Evolutionary conservation across 2,329 filamentous ascomycete species (phyloP).

Genomic region (Venturia aucupariae): DNA sequence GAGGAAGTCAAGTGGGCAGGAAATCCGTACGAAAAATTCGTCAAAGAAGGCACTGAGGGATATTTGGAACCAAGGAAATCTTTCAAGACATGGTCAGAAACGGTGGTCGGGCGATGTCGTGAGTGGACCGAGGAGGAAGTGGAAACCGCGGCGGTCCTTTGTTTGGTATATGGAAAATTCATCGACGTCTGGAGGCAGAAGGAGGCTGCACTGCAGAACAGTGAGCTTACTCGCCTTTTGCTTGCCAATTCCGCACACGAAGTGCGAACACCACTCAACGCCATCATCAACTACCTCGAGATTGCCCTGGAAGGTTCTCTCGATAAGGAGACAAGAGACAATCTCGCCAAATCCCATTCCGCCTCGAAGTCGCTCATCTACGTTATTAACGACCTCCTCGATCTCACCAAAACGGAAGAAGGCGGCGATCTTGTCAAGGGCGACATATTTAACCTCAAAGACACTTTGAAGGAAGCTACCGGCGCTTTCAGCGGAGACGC

Average conservation of each 20-base stretch:
- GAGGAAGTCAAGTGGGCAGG: constrained; percentile 78
- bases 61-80: constrained; percentile 71
- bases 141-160: constrained; percentile 80
- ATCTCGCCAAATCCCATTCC: constrained; percentile 74
- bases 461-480: constrained; percentile 67
- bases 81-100: constrained; percentile 76
- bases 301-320: constrained; percentile 76
- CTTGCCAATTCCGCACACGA: constrained; percentile 87
- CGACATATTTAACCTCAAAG: constrained; percentile 64
- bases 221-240: constrained; percentile 67
- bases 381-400: constrained; percentile 85
- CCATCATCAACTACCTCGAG: constrained; percentile 90
- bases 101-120: constrained; percentile 67
- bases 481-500: constrained; percentile 66
- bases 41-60: constrained; percentile 61
- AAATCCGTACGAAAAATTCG: constrained; percentile 72
- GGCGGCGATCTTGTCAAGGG: constrained; percentile 71
- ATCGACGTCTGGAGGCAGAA: constrained; percentile 92
- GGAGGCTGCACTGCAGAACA: constrained; percentile 72
- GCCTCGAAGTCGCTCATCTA: constrained; percentile 89
- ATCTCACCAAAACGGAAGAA: constrained; percentile 81
- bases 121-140: constrained; percentile 87
- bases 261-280: constrained; percentile 81
- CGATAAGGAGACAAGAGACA: constrained; percentile 76
- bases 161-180: constrained; percentile 79